These are phyloP conservation scores for Calamus simplicifolius DNA, from an alignment of 176 grass and related monocot species.

Conservation along the genomic window DNA sequence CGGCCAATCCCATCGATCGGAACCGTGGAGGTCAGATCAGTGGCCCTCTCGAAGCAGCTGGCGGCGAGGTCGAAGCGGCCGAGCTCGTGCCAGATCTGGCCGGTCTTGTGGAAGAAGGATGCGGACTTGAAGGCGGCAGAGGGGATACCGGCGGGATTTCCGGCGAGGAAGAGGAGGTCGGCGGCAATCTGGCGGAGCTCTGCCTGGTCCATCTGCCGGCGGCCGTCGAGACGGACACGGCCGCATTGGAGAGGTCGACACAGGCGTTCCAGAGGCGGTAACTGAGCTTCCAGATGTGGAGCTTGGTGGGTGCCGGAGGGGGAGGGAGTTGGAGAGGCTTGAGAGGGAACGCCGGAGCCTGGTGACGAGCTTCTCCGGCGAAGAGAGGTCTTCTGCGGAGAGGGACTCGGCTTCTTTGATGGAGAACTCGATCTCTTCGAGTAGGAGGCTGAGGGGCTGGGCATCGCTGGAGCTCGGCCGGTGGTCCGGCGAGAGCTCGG, in stretches of 20 bases:
- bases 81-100: constrained; percentile 68
- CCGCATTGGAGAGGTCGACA: constrained; percentile 70
- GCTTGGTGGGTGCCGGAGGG: constrained; percentile 28
- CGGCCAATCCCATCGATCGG: constrained; percentile 15
- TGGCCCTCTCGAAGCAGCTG: constrained; percentile 87
- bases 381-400: constrained; percentile 19
- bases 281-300: constrained; percentile 73
- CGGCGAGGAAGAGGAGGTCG: constrained; percentile 58
- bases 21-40: constrained; percentile 36
- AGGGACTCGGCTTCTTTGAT: constrained; percentile 46
- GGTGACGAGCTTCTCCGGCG: constrained; percentile 33
- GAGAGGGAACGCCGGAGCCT: constrained; percentile 44
- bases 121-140: constrained; percentile 53
- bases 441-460: constrained; percentile 15
- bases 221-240: background rate
- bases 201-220: constrained; percentile 25
- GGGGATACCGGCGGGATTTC: constrained; percentile 37
- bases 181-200: constrained; percentile 69
- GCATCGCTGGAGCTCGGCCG: constrained; percentile 24
- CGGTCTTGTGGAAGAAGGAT: constrained; percentile 63
- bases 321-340: constrained; percentile 29
- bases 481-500: constrained; percentile 90
- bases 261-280: constrained; percentile 90
- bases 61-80: constrained; percentile 58
- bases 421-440: constrained; percentile 54